phyloP scores from a whole-genome alignment of 495 filamentous ascomycete species.

The Aspergillus leporis region DNA sequence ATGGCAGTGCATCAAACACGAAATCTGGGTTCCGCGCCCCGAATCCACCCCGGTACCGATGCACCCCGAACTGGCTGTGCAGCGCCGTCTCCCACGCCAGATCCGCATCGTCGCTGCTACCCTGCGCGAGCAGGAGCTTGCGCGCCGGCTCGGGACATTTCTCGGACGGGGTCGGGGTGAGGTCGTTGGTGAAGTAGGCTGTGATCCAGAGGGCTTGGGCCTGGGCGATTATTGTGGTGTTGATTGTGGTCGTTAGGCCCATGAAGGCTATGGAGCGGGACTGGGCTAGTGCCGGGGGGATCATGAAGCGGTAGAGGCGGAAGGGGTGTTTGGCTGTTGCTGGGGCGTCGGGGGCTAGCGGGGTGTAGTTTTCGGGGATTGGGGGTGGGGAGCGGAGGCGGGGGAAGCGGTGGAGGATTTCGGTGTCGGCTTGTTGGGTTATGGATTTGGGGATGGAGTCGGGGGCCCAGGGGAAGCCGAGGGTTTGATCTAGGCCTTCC shows the following conservation, averaged over 20 bases:
- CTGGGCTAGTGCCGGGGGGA: slow-evolving; percentile 58
- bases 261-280: slow-evolving; percentile 65
- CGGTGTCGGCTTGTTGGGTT: slow-evolving; percentile 54
- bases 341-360: slow-evolving; percentile 31
- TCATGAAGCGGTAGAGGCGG: slow-evolving; percentile 68
- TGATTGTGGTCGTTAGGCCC: slow-evolving; percentile 64
- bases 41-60: slow-evolving; percentile 66
- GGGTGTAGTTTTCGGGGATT: slow-evolving; percentile 32
- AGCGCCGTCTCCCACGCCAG: slow-evolving; percentile 60
- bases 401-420: slow-evolving; percentile 69
- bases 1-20: slow-evolving; percentile 76
- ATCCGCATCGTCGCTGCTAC: slow-evolving; percentile 21
- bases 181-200: slow-evolving; percentile 58
- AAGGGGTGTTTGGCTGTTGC: slow-evolving; percentile 40
- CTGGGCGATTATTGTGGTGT: slow-evolving; percentile 63
- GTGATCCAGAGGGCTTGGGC: slow-evolving; percentile 71
- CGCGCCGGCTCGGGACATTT: slow-evolving; percentile 24
- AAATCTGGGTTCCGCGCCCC: slow-evolving; percentile 67
- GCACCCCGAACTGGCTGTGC: slow-evolving; percentile 66
- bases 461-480: slow-evolving; percentile 40
- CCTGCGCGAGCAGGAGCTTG: background rate
- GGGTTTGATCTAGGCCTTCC: slow-evolving; percentile 38
- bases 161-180: slow-evolving; percentile 31
- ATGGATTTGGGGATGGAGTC: slow-evolving; percentile 30
- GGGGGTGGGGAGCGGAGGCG: slow-evolving; percentile 49